phyloP scores from a whole-genome alignment of 225 moss, liverwort and hornwort species.

The Rhytidiadelphus loreus region DNA sequence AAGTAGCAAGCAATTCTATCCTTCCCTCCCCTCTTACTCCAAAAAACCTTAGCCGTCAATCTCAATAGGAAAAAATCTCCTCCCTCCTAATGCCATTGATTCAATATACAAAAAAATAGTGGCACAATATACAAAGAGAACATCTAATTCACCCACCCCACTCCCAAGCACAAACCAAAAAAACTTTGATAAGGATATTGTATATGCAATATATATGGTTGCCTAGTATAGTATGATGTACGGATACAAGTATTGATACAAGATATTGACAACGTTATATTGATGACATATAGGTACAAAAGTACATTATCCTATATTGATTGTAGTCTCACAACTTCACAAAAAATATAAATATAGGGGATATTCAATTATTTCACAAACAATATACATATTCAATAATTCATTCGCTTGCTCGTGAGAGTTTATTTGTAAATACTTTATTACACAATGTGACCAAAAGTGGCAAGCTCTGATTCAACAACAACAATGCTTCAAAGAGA shows the following conservation, averaged over 20 bases:
- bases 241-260: not conserved
- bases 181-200: not conserved
- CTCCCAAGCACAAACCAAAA: not conserved
- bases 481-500: not conserved
- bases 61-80: not conserved
- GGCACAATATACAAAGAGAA: not conserved
- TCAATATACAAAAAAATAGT: not conserved
- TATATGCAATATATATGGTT: too few species aligned
- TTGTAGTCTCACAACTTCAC: too few species aligned
- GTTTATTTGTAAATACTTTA: not conserved
- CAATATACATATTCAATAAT: not conserved
- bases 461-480: not conserved
- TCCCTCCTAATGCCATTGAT: not conserved
- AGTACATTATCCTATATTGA: too few species aligned
- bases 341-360: not conserved
- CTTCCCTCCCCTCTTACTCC: too few species aligned
- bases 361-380: not conserved
- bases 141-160: accelerated
- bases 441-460: too few species aligned
- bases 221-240: not conserved
- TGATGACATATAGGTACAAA: too few species aligned
- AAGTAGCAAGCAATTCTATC: too few species aligned
- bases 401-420: not conserved
- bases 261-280: not conserved
- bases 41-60: not conserved